Evolutionary conservation across 2,329 filamentous ascomycete genomes (phyloP), one percentile per base, ranked within the genome.

Genomic region (Davidsoniella australis): DNA sequence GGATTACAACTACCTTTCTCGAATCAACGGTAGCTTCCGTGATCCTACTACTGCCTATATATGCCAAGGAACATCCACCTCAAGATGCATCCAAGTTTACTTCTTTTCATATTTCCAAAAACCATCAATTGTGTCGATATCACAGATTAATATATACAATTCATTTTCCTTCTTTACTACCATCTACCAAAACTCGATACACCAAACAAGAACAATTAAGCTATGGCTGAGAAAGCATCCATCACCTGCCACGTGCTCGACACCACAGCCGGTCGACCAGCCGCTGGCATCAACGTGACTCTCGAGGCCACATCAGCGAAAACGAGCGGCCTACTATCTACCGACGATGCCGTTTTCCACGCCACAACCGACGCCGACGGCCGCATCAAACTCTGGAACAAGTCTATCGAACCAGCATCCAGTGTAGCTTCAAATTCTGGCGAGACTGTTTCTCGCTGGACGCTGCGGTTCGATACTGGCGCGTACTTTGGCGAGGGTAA

Each of bases 211-310:
- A 23, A 23, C 20, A 4, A 23, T 23, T 2, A 23, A 44, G 41
- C 40, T 14, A 55, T 55, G 54, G 29, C 52, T 16, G 47, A 52
- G 37, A 77, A 74, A 59, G 76, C 78, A 60, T 76, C 76, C 60
- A 89, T 91, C 59, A 89, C 85, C 63, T 89, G 84, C 69, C 85
- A 91, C 69, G 76, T 88, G 63, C 83, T 91, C 62, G 83, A 91
- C 70, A 89, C 84, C 9, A 75, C 78, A n/a, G 67, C 73, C 54
- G 85, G 85, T 59, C 72, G 72, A 51, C 85, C 85, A 18, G 85
- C 76, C 14, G 64, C 70, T 50, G 68, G 70, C 54, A 75, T 91
- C 58, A 70, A 71, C 55, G 82, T 88, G 51, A 76, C 73, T 49
- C 75, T 87, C 18, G 67, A 77, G 45, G 71, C 71, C 5, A 63